Base-by-base conservation (phyloP, 176 grass and related monocot genomes). In the Stipa capillata region DNA sequence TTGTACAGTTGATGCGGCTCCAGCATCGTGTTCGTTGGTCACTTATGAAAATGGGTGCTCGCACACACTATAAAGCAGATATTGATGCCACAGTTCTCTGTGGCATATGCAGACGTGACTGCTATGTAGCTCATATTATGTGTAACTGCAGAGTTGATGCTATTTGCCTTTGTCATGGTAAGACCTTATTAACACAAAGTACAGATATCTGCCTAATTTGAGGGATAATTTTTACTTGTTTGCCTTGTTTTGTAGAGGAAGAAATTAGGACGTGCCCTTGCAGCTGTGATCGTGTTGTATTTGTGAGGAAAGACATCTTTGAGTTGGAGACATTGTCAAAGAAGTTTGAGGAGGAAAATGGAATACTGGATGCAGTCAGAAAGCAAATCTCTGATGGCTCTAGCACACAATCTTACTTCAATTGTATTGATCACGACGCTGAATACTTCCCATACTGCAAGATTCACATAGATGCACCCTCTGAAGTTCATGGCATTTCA, bases 101-200 rank as follows among this genome's bases (percentile, higher is more conserved):
- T 76, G 69, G 85, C 18, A 88, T 95, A 61, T 99, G 96, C 61
- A 87, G 79, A 73, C 89, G 86, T 45, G 92, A 99, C 70, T 99
- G 96, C 72, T 95, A 94, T 62, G 59, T 99, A 67, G 86, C 87
- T 85, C 83, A 94, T 75, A 81, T 99, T 82, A 85, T 67, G 74
- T 99, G 96, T 78, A 80, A 91, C 60, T 99, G 96, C 85, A 86
- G 85, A 63, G 66, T 78, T 67, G 90, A 90, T 72, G 85, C 96
- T 28, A 90, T 95, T 79, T 99, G 96, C 69, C 87, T 99, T 68
- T 74, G 58, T 66, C 96, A 99, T 87, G 92, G 96, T 99, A 99
- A 89, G 85, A 45, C 43, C 20, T 33, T 77, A 31, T 82, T 45
- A 52, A 31, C 35, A 79, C 33, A 20, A 67, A 52, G 32, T 41